phyloP scores from a whole-genome alignment of 495 filamentous ascomycete species.

The Cudoniella acicularis region DNA sequence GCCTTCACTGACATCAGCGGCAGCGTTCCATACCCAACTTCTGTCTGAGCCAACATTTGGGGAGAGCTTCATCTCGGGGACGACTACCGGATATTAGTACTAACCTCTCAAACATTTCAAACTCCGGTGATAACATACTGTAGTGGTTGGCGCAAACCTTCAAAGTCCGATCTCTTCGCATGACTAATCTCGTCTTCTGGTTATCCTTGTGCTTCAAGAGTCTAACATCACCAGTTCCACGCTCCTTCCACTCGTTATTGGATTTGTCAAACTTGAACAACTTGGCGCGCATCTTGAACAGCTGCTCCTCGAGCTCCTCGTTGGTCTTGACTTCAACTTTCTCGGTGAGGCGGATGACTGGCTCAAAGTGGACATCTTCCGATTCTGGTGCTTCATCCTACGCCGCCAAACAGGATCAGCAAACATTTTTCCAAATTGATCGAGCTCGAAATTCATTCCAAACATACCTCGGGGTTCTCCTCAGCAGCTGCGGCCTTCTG shows the following conservation, averaged over 20 bases:
- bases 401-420: constrained; percentile 9
- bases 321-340: constrained; percentile 97
- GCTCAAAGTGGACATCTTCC: constrained; percentile 94
- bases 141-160: constrained; percentile 99
- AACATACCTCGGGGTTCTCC: constrained; percentile 33
- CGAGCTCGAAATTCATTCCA: too few relatives aligned
- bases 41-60: constrained; percentile 97
- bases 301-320: constrained; percentile 95
- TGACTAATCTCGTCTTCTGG: constrained; percentile 94
- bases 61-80: constrained; percentile 97
- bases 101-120: background rate
- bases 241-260: constrained; percentile 95
- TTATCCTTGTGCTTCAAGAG: constrained; percentile 98
- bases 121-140: constrained; percentile 54
- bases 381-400: constrained; percentile 75
- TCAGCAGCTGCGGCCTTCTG: constrained; percentile 64
- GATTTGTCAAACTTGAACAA: constrained; percentile 96
- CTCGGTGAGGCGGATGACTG: constrained; percentile 89
- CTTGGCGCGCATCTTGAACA: constrained; percentile 99
- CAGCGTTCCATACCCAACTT: constrained; percentile 99
- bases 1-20: constrained; percentile 96
- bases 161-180: constrained; percentile 98
- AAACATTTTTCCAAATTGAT: background rate
- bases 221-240: constrained; percentile 93
- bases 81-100: constrained; percentile 42